Percentiles rank a stretch among this genome's conserved stretches.
Conservation (phyloP, 1,284 basidiomycete genomes). For the Irpex rosettiformis region DNA sequence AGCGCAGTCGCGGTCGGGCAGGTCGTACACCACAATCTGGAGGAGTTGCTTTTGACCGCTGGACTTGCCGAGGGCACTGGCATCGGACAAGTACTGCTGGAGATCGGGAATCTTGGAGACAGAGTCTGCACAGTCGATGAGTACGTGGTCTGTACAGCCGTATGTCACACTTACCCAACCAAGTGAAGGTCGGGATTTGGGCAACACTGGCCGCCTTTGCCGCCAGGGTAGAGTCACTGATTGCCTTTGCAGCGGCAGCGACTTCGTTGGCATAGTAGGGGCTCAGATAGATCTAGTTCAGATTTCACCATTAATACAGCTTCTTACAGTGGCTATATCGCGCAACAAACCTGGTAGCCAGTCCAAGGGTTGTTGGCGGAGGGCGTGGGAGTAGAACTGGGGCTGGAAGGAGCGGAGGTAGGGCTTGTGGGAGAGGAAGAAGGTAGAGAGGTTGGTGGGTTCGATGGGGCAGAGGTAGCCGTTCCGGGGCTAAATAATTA, state of each 20-base stretch:
- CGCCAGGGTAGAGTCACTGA: constrained; percentile 44
- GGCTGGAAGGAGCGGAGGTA: constrained; percentile 21
- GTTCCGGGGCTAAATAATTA: not conserved
- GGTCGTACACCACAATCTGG: constrained; percentile 61
- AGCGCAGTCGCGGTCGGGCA: constrained; percentile 62
- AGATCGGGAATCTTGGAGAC: constrained; percentile 48
- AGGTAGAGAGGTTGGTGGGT: constrained; percentile 13
- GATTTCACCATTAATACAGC: not conserved
- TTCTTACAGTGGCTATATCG: not conserved
- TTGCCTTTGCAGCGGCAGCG: constrained; percentile 42
- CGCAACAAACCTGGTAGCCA: constrained; percentile 38
- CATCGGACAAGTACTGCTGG: constrained; percentile 53
- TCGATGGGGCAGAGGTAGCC: constrained; percentile 11
- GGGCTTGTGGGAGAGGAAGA: constrained; percentile 20
- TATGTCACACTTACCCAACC: constrained; percentile 37
- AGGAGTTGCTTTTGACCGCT: constrained; percentile 49
- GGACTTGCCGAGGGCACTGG: constrained; percentile 38
- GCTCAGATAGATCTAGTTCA: constrained; percentile 41
- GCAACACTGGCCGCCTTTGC: constrained; percentile 50
- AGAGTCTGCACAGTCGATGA: constrained; percentile 25
- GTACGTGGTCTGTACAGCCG: not conserved
- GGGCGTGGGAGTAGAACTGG: constrained; percentile 28
- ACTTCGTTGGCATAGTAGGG: constrained; percentile 54
- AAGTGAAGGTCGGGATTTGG: constrained; percentile 57
- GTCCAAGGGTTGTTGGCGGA: constrained; percentile 50